Evolutionary conservation across 2,329 filamentous ascomycete genomes (phyloP).

Genomic region (Stachybotrys echinatus): DNA sequence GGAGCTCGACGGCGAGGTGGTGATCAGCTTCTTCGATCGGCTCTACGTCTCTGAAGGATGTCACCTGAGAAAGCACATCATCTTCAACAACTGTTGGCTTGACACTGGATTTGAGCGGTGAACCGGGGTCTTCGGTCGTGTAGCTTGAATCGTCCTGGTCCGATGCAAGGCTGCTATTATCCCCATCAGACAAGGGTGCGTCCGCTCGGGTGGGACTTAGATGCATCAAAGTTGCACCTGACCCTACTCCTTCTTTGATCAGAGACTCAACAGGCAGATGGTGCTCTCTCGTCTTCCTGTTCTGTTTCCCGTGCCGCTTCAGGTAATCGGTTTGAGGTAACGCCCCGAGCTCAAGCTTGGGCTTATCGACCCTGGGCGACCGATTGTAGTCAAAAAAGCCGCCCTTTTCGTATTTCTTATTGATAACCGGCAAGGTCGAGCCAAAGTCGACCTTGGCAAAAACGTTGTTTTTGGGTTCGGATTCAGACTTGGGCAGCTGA

Average conservation of each 20-base stretch:
- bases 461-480: constrained; percentile 33
- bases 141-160: constrained; percentile 51
- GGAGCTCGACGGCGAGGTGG: constrained; percentile 43
- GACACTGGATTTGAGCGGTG: constrained; percentile 43
- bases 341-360: constrained; percentile 22
- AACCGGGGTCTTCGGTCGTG: constrained; percentile 42
- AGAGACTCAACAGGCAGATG: constrained; percentile 14
- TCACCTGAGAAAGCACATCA: constrained; percentile 46
- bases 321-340: constrained; percentile 44
- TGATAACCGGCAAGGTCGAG: constrained; percentile 45
- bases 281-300: constrained; percentile 25
- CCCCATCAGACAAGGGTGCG: constrained; percentile 33
- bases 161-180: constrained; percentile 47
- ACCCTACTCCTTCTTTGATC: constrained; percentile 17
- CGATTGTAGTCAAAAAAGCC: constrained; percentile 45
- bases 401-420: constrained; percentile 53
- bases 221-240: constrained; percentile 16
- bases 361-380: constrained; percentile 21
- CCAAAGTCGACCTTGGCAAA: constrained; percentile 53
- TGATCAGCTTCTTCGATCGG: constrained; percentile 39
- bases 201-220: constrained; percentile 34
- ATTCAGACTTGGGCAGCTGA: constrained; percentile 11
- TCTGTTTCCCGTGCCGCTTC: constrained; percentile 38
- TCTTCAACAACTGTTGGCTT: constrained; percentile 40
- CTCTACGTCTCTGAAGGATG: constrained; percentile 46